Percentiles rank a stretch among this genome's conserved stretches.
phyloP scores from a whole-genome alignment of 1,284 basidiomycete genomes.

The Cutaneotrichosporon spelunceum region DNA sequence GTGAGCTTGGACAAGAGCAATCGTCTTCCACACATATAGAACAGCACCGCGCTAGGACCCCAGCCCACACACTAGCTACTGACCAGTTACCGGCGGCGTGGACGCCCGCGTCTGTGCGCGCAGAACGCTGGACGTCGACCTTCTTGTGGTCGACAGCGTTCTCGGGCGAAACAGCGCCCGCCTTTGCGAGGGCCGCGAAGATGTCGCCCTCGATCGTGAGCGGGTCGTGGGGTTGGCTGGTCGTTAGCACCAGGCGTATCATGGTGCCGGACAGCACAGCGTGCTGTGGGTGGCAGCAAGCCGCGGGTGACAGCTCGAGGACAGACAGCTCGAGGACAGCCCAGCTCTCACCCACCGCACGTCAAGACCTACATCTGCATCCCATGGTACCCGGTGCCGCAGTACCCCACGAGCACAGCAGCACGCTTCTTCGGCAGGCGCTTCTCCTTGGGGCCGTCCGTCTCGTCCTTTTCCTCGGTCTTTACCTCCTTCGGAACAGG shows the following conservation, averaged over 20 bases:
- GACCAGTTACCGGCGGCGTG: conserved; percentile 86
- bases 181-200: conserved; percentile 81
- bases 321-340: too few species aligned
- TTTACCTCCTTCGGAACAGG: background rate
- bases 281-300: too few species aligned
- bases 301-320: too few species aligned
- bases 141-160: conserved; percentile 90
- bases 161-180: conserved; percentile 86
- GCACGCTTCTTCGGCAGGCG: conserved; percentile 57
- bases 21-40: background rate
- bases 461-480: conserved; percentile 24
- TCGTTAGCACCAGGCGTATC: background rate
- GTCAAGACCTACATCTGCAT: conserved; percentile 81
- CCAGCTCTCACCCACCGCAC: background rate
- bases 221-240: conserved; percentile 51
- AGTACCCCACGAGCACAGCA: conserved; percentile 57
- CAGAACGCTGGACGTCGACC: conserved; percentile 80
- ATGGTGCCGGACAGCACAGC: too few species aligned
- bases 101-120: conserved; percentile 94
- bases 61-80: conserved; percentile 14
- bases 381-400: conserved; percentile 68
- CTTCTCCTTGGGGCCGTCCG: conserved; percentile 28
- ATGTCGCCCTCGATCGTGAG: conserved; percentile 88
- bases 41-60: background rate
- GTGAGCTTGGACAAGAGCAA: conserved; percentile 13